Base-by-base conservation (phyloP, 495 filamentous ascomycete genomes). In the Penicillium pulvis region DNA sequence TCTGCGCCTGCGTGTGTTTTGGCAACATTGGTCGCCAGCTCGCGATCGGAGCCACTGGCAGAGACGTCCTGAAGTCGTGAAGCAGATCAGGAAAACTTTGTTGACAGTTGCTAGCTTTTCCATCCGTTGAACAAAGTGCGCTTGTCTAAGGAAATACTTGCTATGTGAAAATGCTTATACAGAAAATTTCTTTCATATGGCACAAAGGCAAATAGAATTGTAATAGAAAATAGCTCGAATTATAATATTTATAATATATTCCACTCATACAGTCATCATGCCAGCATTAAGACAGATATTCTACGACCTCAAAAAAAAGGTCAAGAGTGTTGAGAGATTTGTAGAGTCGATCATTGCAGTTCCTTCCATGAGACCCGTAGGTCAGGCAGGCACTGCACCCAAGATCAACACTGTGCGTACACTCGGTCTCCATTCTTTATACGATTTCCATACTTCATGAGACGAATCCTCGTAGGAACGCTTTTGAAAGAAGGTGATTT, bases 1-100 rank as follows among this genome's bases (percentile, higher is more conserved):
- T 97, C 76, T 96, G 94, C 71, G 90, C 87, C 51, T 91, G 90
- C 60, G 87, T 98, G 28, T 97, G 92, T 73, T 97, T 98, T 81
- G 94, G 94, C 24, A 97, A 97, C 71, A 89, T 98, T 65, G 94
- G 94, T 9, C 79, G 94, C 60, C 80, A 91, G 70, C 75, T 97
- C 55, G 88, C 89, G 33, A 72, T 81, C 54, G 78, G 71, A 49
- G 64, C 67, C 36, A 45, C 55, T 28, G 35, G 41, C 52, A 61
- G 54, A 53, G 57, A 72, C 56, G 53, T 51, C 24, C 20, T 67
- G 26, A 68, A 65, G 53, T 46, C 61, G 31, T 73, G 49, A 72
- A 51, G 33, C 20, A 36, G 16, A 44, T 28, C 45, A n/a, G 6
- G 44, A 39, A 20, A 44, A 36, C 12, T 23, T 24, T 33, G 35